Conservation (phyloP, 495 filamentous ascomycete genomes). For the Hyaloscypha variabilis region DNA sequence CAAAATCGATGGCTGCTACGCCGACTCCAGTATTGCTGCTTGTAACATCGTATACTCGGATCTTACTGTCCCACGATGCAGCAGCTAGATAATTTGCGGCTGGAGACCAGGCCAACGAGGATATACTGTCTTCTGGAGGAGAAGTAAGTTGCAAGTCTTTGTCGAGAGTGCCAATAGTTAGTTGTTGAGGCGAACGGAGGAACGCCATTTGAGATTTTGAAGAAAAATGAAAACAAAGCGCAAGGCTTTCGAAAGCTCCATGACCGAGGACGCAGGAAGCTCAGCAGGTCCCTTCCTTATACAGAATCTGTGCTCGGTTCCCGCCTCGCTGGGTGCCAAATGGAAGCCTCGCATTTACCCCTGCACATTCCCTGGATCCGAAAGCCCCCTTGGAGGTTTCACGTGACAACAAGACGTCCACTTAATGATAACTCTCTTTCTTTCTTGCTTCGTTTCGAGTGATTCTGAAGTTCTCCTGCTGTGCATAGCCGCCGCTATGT, state of each 20-base stretch:
- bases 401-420: no score
- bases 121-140: conserved; percentile 84
- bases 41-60: conserved; percentile 88
- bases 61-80: conserved; percentile 88
- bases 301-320: not conserved
- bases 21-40: conserved; percentile 66
- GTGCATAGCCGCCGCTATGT: not conserved
- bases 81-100: conserved; percentile 76
- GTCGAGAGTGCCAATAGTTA: no score
- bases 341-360: not conserved
- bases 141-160: conserved; percentile 74
- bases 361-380: not conserved
- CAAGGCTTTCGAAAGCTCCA: not conserved
- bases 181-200: no score
- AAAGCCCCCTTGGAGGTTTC: not conserved
- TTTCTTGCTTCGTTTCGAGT: no score
- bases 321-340: not conserved
- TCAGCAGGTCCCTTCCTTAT: not conserved
- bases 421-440: no score
- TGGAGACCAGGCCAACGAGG: conserved; percentile 78
- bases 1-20: conserved; percentile 74
- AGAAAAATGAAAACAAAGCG: no score
- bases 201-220: no score
- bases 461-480: not conserved
- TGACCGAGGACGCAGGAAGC: not conserved